phyloP scores from a whole-genome alignment of 768 basidiomycete species.

The Asterophora parasitica region DNA sequence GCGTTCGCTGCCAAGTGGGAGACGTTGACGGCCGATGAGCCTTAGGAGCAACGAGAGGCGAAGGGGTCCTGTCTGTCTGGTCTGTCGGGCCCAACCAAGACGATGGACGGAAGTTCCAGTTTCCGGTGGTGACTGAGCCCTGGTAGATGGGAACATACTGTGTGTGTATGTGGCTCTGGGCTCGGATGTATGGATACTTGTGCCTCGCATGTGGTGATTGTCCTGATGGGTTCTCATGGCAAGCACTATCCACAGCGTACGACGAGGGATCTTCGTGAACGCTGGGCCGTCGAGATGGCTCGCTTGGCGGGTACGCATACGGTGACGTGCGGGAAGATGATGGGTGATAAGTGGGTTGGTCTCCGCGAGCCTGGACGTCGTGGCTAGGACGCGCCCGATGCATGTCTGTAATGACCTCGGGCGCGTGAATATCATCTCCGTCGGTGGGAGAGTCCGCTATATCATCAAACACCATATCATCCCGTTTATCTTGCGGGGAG shows the following conservation, averaged over 20 bases:
- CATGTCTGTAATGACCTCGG: conserved; percentile 18
- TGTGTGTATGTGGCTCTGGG: conserved; percentile 7
- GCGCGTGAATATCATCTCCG: conserved; percentile 25
- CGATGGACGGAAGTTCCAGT: conserved; percentile 11
- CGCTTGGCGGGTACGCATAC: conserved; percentile 10
- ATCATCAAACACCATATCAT: conserved; percentile 30
- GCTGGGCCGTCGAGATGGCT: neutral
- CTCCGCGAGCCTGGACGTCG: conserved; percentile 21
- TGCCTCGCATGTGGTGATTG: neutral
- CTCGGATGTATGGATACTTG: conserved; percentile 8
- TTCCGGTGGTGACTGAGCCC: neutral
- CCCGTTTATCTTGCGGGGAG: conserved; percentile 24
- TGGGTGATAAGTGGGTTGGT: conserved; percentile 24
- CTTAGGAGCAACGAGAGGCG: conserved; percentile 3
- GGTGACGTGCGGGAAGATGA: conserved; percentile 22
- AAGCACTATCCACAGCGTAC: conserved; percentile 3
- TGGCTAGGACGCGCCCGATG: conserved; percentile 25
- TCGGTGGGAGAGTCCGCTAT: conserved; percentile 33
- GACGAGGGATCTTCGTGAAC: conserved; percentile 5
- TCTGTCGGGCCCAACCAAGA: conserved; percentile 13
- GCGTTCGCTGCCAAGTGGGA: conserved; percentile 10
- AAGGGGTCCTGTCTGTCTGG: conserved; percentile 3
- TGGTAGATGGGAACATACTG: conserved; percentile 8
- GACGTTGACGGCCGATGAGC: conserved; percentile 2
- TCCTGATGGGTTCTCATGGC: conserved; percentile 4